Evolutionary conservation across 768 basidiomycete genomes (phyloP).

Genomic region (Hortiboletus flavorubellus): DNA sequence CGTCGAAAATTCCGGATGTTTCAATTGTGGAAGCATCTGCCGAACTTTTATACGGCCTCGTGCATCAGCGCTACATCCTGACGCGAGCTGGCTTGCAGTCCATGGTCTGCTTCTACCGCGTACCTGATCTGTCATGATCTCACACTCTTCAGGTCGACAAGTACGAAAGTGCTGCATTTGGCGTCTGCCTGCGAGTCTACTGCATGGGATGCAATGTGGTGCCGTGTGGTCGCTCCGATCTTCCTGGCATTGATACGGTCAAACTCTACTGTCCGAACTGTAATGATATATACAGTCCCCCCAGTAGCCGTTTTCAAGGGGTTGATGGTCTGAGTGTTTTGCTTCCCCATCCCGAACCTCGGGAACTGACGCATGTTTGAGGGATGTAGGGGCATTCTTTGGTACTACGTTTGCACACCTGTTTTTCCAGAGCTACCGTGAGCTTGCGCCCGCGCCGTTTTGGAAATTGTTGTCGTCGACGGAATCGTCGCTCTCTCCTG

Average conservation of each 20-base stretch:
- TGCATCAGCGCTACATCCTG: conserved; percentile 96
- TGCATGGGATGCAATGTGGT: conserved; percentile 87
- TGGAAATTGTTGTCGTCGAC: conserved; percentile 68
- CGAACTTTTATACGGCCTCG: conserved; percentile 94
- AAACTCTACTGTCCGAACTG: conserved; percentile 98
- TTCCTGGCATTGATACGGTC: conserved; percentile 95
- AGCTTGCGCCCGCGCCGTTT: conserved; percentile 91
- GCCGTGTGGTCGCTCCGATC: conserved; percentile 92
- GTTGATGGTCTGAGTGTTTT: conserved; percentile 70
- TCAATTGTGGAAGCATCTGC: conserved; percentile 98
- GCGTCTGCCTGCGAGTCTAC: conserved; percentile 93
- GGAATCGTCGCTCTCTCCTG: conserved; percentile 50
- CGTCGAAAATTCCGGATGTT: conserved; percentile 95
- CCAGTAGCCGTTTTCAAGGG: conserved; percentile 91
- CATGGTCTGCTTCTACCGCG: conserved; percentile 60
- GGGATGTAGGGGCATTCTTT: conserved; percentile 86
- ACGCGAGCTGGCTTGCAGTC: conserved; percentile 91
- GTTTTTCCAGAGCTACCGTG: conserved; percentile 97
- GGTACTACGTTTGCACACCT: conserved; percentile 98
- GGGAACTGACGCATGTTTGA: conserved; percentile 16
- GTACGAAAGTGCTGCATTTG: conserved; percentile 89
- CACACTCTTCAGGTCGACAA: conserved; percentile 73
- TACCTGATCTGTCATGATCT: conserved; percentile 17
- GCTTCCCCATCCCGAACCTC: conserved; percentile 4
- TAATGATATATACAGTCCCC: conserved; percentile 94